Base-by-base conservation (phyloP, 2,329 filamentous ascomycete species). In the Cyanodermella asteris region DNA sequence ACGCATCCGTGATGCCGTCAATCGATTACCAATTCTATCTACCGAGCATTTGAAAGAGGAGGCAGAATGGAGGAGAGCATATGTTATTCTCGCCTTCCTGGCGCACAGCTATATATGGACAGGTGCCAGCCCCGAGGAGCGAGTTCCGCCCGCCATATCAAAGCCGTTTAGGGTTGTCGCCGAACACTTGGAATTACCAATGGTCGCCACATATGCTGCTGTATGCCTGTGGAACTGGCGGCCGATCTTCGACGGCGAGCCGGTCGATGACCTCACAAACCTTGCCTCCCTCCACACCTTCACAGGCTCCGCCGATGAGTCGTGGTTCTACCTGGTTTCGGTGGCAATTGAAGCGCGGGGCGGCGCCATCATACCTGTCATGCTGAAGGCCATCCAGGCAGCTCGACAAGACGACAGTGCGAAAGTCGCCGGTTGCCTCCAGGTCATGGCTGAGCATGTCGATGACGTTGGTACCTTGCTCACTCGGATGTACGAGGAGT, bases 141-240 rank as follows among this genome's bases (percentile, higher is more conserved):
- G 53, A 39, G 55, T 97, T 25, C 87, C 87, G 23, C 68, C 76
- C 14, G 59, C 78, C 30, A 67, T 97, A 34, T 78, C 84, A 5
- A 64, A 82, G 16, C 87, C 87, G 1, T 64, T 94, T 35, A 58
- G 91, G 25, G 54, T 71, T 34, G 63, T 90, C 23, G 84, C 77
- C 37, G 56, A 64, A 22, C 67, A 69, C 32, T 64, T 97, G 11
- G 77, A 94, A 41, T 59, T 97, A 14, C 82, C 78, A 5, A 77
- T 82, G 1, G 84, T 97, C 15, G 87, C 84, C 23, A 93, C 84
- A 11, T 97, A 93, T 45, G 80, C 87, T 5, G 78, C 74, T 6
- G 59, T 93, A 4, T 84, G 78, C 36, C 60, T 97, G 14, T 97
- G 87, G 87, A 97, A 97, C 51, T 94, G 81, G 59, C 84, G 82